Evolutionary conservation across 2,329 filamentous ascomycete species (phyloP), one percentile per base, ranked within the genome.

Genomic region (Coniochaeta ligniaria): DNA sequence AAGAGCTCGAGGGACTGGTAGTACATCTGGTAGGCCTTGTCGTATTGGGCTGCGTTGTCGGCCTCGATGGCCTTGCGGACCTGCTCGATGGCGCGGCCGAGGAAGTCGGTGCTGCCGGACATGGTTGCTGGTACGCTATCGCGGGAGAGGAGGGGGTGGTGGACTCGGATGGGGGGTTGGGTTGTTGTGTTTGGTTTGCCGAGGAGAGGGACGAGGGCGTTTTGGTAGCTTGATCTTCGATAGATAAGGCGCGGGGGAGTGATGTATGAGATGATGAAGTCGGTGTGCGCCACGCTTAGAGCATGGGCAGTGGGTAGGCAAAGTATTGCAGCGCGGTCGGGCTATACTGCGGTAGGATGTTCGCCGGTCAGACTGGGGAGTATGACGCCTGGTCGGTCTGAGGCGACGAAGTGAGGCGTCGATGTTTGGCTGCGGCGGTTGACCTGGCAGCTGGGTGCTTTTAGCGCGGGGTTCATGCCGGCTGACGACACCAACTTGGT

Each of bases 51-150:
- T 54, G 91, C 90, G 67, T 94, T 96, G 80, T 99, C 95, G 69
- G 90, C 88, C 74, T 96, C 93, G 79, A 99, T 98, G 67, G 95
- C 95, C 77, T 96, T 96, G 78, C 96, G 96, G 71, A 99, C 94
- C 75, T 91, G 89, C 72, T 96, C 92, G 80, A 98, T 98, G 70
- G 95, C 95, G 70, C 94, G 92, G 71, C 93, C 93, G 71, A 97
- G 87, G 74, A 98, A 99, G 79, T 99, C 95, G 75, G 92, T 96
- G 74, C 93, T 92, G 31, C 47, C 47, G 68, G 92, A 96, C 93
- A 97, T 97, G 69, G 71, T 80, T 77, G 71, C 54, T 41, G 38
- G 11, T 20, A 9, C 38, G 6, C 35, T 36, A 14, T 11, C 8
- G 35, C 12, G 35, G 3, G 6, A 7, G 35, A 36, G 35, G 35